Conservation (phyloP, 768 basidiomycete species). For the Roridomyces roridus region DNA sequence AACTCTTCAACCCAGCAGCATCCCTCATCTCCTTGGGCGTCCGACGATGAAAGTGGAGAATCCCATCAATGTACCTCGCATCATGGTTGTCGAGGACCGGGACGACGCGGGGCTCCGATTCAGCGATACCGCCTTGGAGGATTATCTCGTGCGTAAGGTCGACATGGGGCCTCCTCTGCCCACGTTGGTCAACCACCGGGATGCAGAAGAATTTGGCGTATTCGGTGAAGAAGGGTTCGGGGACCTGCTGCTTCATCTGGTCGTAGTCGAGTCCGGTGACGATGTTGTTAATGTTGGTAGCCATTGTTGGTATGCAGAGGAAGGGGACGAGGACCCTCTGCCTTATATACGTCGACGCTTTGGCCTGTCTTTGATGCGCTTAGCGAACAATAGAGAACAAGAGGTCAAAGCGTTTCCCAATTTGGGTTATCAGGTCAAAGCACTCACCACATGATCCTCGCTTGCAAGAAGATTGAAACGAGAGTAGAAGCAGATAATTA, state of each 20-base stretch:
- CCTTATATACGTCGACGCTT: neutral
- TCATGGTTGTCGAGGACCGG: neutral
- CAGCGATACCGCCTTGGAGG: neutral
- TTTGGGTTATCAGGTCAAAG: too few species aligned
- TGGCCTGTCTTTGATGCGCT: conserved; percentile 5
- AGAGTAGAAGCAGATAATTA: conserved; percentile 12
- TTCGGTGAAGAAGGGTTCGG: conserved; percentile 19
- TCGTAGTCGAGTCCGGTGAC: neutral
- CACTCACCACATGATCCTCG: too few species aligned
- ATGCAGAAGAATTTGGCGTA: conserved; percentile 3
- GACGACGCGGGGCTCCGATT: neutral
- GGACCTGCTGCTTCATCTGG: neutral
- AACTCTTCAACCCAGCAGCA: neutral
- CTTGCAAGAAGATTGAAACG: neutral
- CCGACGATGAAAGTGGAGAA: conserved; percentile 2
- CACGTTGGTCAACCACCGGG: too few species aligned
- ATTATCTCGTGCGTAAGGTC: neutral
- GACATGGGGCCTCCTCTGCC: neutral
- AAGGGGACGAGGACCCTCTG: neutral
- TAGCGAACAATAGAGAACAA: neutral
- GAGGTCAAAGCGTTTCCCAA: conserved; percentile 2
- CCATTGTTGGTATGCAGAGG: neutral
- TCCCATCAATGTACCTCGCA: neutral
- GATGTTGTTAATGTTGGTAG: neutral
- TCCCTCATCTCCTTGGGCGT: neutral